Base-by-base conservation (phyloP, 2,329 filamentous ascomycete species). In the Botrytis fragariae region DNA sequence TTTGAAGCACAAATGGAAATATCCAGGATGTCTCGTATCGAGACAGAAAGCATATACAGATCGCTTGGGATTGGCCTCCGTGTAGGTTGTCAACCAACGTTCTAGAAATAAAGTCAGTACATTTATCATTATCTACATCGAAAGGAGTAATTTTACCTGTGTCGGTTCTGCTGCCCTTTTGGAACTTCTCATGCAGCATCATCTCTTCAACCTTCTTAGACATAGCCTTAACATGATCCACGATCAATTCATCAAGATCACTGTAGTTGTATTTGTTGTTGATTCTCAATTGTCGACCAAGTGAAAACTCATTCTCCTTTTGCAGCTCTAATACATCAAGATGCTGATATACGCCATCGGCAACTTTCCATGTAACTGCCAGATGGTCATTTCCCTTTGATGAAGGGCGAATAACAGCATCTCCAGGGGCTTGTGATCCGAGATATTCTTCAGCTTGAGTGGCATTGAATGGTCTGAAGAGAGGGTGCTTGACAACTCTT, bases 151-250 rank as follows among this genome's bases (percentile, higher is more conserved):
- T 86, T 92, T 86, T 91, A 97, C 95, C 95, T 76, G 94, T 93
- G 79, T 96, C 92, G 75, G 90, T 87, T 80, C 91, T 91, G 75
- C 90, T 95, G 74, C 92, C 91, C 76, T 89, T 89, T 84, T 97
- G 94, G 86, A 93, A 99, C 83, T 97, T 97, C 81, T 98, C 95
- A 82, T 98, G 92, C 77, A 92, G 89, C 87, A 94, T 96, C 86
- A 99, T 91, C 85, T 99, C 95, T 77, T 97, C 94, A 69, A 98
- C 95, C 87, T 99, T 99, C 83, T 92, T 93, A 29, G 94, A 93
- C 96, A 98, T 99, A 70, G 95, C 93, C 85, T 97, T 96, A 81
- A 99, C 93, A 81, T 99, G 96, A 80, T 96, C 93, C 81, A 97
- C 95, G 77, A 99, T 98, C 84, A 99, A 84, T 82, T 99, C 96